Evolutionary conservation across 805 yeast genomes (phyloP).

Genomic region (Candida ascalaphidarum): DNA sequence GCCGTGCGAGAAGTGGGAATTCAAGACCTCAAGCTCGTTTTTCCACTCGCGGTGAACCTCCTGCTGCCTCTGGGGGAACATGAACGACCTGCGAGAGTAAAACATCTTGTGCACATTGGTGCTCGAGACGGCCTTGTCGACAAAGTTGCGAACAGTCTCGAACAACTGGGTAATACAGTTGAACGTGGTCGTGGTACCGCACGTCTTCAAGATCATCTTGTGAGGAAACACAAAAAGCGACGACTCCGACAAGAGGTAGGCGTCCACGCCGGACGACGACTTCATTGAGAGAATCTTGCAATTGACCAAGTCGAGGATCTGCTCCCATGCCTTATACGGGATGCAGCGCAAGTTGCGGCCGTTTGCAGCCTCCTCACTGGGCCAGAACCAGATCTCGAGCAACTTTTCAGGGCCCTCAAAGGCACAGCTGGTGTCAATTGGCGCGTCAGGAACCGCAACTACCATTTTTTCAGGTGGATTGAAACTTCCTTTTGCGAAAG

Average conservation of each 20-base stretch:
- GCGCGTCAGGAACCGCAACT: too few species aligned
- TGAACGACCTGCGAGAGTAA: slow-evolving; percentile 84
- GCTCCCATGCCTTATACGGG: slow-evolving; percentile 60
- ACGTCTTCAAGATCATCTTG: slow-evolving; percentile 81
- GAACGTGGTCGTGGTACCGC: slow-evolving; percentile 92
- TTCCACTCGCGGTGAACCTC: slow-evolving; percentile 81
- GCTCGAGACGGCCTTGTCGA: slow-evolving; percentile 16
- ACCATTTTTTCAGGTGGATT: not conserved
- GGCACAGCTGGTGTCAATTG: slow-evolving; percentile 16
- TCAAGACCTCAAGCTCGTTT: slow-evolving; percentile 64
- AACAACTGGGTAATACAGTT: slow-evolving; percentile 64
- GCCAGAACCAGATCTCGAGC: slow-evolving; percentile 81
- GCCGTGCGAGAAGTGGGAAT: slow-evolving; percentile 54
- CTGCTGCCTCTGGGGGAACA: slow-evolving; percentile 83
- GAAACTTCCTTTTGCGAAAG: too few species aligned
- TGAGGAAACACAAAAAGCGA: slow-evolving; percentile 85
- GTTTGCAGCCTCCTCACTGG: slow-evolving; percentile 28
- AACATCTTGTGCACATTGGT: slow-evolving; percentile 56
- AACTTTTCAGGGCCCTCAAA: slow-evolving; percentile 97
- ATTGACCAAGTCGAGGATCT: slow-evolving; percentile 68
- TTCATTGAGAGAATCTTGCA: slow-evolving; percentile 84
- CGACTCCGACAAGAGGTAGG: slow-evolving; percentile 82
- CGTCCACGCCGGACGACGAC: slow-evolving; percentile 58
- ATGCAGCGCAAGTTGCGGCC: slow-evolving; percentile 52
- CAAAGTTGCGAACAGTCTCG: slow-evolving; percentile 20